Evolutionary conservation across 768 basidiomycete species (phyloP).

Genomic region (Collybia mongolica): DNA sequence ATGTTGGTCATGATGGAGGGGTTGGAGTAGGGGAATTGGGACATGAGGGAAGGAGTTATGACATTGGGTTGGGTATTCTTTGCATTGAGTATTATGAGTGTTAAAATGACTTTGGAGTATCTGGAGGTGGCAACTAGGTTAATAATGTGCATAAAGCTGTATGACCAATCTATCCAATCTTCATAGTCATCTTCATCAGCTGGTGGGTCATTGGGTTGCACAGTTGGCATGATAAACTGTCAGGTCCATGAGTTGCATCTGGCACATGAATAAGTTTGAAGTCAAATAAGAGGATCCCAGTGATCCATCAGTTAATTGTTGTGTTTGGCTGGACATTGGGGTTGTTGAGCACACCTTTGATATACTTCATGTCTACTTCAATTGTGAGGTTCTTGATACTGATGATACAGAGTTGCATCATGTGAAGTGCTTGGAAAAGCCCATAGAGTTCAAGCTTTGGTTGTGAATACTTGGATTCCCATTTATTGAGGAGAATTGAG

Average conservation of each 20-base stretch:
- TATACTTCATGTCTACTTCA: constrained; percentile 30
- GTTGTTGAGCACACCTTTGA: constrained; percentile 27
- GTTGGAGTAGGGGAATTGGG: no score
- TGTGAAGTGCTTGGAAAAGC: background rate
- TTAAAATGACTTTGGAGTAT: no score
- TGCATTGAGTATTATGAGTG: background rate
- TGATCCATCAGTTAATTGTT: constrained; percentile 36
- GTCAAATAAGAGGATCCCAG: constrained; percentile 26
- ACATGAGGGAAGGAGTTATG: no score
- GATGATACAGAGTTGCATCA: background rate
- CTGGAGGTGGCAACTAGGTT: background rate
- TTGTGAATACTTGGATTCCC: background rate
- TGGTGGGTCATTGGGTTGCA: constrained; percentile 13
- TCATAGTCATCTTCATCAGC: constrained; percentile 13
- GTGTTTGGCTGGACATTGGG: constrained; percentile 33
- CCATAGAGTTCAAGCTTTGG: constrained; percentile 1
- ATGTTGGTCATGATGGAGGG: no score
- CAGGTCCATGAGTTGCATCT: constrained; percentile 22
- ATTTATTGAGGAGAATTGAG: background rate
- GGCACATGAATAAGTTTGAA: constrained; percentile 29
- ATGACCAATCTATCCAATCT: constrained; percentile 17
- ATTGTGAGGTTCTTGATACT: constrained; percentile 24
- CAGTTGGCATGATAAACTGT: constrained; percentile 26
- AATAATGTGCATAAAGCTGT: constrained; percentile 18
- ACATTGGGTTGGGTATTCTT: no score